Evolutionary conservation across 306 rosid species (phyloP).

Genomic region (Quercus ilex): DNA sequence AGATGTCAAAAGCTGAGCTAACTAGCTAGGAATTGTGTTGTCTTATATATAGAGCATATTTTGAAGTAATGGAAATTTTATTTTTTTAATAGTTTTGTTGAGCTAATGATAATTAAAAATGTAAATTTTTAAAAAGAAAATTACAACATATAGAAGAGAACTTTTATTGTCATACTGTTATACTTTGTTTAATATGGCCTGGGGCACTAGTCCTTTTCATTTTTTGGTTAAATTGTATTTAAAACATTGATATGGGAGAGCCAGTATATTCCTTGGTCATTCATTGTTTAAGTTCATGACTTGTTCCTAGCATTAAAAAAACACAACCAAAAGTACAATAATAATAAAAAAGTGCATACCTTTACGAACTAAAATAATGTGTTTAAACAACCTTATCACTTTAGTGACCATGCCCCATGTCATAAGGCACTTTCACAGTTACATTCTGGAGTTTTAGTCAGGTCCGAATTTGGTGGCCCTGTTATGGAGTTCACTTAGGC

Average conservation of each 20-base stretch:
- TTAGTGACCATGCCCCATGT: slow-evolving; percentile 4
- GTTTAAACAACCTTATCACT: slow-evolving; percentile 20
- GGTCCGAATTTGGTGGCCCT: background rate
- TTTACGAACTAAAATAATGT: background rate
- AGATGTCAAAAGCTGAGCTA: slow-evolving; percentile 17
- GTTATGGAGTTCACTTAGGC: slow-evolving; percentile 2
- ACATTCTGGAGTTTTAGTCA: slow-evolving; percentile 4
- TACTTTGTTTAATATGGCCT: no score
- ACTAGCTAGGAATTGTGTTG: slow-evolving; percentile 24
- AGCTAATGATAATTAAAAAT: slow-evolving; percentile 17
- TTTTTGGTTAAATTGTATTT: no score
- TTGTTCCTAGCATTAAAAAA: background rate
- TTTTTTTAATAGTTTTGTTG: slow-evolving; percentile 6
- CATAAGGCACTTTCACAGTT: slow-evolving; percentile 14
- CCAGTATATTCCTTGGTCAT: background rate
- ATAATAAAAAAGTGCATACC: background rate
- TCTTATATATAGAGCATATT: slow-evolving; percentile 14
- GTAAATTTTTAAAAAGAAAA: slow-evolving; percentile 5
- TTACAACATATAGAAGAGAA: slow-evolving; percentile 2
- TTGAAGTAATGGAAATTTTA: slow-evolving; percentile 9
- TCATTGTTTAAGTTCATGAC: background rate
- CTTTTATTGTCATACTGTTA: background rate
- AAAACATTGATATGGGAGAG: background rate
- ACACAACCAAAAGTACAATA: background rate
- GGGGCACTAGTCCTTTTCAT: no score